Evolutionary conservation across 1,284 basidiomycete species (phyloP), one percentile per base, ranked within the genome.

Genomic region (Erythrobasidium hasegawianum): DNA sequence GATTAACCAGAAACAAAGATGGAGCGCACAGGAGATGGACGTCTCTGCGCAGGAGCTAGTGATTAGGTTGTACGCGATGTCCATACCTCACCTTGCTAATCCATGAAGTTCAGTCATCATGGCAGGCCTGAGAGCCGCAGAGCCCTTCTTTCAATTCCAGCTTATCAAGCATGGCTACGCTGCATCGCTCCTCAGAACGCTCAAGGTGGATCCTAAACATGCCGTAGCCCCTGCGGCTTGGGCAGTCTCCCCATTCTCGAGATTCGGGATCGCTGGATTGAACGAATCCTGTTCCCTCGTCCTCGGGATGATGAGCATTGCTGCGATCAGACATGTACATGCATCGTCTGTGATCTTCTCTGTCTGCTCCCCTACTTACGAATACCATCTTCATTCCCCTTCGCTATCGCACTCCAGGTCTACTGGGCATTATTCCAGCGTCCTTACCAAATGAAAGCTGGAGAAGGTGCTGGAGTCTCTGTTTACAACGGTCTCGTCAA

Each of bases 211-310:
- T n/a, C n/a, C n/a, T n/a, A n/a, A n/a, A n/a, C n/a, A n/a, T 24
- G 43, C 62, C n/a, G 14, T 65, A 18, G 18, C 43, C 9, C 55
- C 62, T 0, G 55, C 62, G 18, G 47, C 54, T 18, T 38, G 47
- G n/a, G 62, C 62, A 18, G 62, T 65, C 14, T 52, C 62, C 40
- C 50, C 50, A 33, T 57, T 57, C 57, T 73, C 72, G 24, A 69
- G 70, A 24, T 73, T 73, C 50, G 43, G 45, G 7, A 29, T 68
- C 38, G 57, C 50, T 24, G 64, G 64, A 26, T 57, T 67, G 40
- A 67, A 60, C 27, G 66, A 68, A 33, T 33, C 45, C 3, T 43
- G 59, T 39, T 55, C 50, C 24, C 20, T 54, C 33, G 41, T 68
- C 8, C 27, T 68, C 9, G 66, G 38, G 16, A 61, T 68, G 59